Evolutionary conservation across 2,329 filamentous ascomycete species (phyloP).

Genomic region (Pseudogymnoascus sp.): DNA sequence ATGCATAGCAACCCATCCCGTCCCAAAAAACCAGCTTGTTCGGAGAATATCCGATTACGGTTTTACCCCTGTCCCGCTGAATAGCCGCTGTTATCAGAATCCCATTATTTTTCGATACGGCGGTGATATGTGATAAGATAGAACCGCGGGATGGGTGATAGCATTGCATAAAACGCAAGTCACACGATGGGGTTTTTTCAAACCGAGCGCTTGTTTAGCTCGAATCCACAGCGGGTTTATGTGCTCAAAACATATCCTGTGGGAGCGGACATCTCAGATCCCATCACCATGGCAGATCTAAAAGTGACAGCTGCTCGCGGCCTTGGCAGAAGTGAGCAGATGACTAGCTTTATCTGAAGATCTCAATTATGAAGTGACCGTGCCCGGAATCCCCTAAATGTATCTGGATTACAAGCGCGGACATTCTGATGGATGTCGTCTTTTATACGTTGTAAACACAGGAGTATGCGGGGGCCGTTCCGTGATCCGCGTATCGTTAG

Average conservation of each 20-base stretch:
- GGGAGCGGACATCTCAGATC: neutral
- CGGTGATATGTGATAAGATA: slow-evolving; percentile 4
- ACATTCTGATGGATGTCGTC: neutral
- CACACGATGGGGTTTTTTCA: neutral
- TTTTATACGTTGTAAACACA: neutral
- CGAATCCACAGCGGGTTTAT: neutral
- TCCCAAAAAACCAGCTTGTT: neutral
- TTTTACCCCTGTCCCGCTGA: slow-evolving; percentile 2
- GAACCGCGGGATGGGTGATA: neutral
- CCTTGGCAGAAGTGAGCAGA: neutral
- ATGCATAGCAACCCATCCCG: neutral
- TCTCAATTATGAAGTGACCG: neutral
- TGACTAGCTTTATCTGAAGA: neutral
- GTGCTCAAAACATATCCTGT: neutral
- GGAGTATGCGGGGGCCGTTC: neutral
- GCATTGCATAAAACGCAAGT: neutral
- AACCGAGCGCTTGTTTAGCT: neutral
- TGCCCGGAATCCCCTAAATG: neutral
- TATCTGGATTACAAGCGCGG: neutral
- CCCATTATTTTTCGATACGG: neutral
- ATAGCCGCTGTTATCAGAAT: neutral
- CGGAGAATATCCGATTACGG: neutral
- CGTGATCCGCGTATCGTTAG: neutral
- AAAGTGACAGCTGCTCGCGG: neutral
- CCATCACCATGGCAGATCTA: neutral